Conservation (phyloP, 345 rosid species). For the Hypericum perforatum region DNA sequence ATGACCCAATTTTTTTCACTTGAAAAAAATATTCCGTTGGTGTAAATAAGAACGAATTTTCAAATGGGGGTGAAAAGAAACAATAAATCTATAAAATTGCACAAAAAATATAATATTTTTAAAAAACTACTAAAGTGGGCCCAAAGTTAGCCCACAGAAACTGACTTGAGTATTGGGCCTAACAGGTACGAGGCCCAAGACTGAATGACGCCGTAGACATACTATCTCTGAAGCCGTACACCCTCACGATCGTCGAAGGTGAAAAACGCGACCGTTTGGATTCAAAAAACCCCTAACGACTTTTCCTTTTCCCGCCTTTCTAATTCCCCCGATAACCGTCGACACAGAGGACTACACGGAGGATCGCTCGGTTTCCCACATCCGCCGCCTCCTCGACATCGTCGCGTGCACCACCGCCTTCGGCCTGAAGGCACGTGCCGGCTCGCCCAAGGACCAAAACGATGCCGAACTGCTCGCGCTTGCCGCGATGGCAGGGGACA, state of each 20-base stretch:
- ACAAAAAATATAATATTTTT: no score
- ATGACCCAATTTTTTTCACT: no score
- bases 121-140: neutral
- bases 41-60: no score
- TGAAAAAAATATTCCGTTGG: no score
- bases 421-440: constrained; percentile 19
- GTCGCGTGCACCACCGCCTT: constrained; percentile 26
- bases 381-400: constrained; percentile 27
- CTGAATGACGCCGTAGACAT: constrained; percentile 81
- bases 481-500: neutral
- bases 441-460: no score
- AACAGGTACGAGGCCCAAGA: constrained; percentile 68
- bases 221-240: constrained; percentile 77
- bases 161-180: neutral
- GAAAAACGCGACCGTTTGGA: neutral
- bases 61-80: no score
- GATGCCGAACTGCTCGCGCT: no score
- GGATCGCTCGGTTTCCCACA: constrained; percentile 16
- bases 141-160: neutral
- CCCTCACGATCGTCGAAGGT: constrained; percentile 69
- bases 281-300: neutral
- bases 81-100: no score
- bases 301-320: neutral
- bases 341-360: constrained; percentile 23
- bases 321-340: neutral